Evolutionary conservation across 306 rosid species (phyloP).

Genomic region (Lithocarpus polystachyus): DNA sequence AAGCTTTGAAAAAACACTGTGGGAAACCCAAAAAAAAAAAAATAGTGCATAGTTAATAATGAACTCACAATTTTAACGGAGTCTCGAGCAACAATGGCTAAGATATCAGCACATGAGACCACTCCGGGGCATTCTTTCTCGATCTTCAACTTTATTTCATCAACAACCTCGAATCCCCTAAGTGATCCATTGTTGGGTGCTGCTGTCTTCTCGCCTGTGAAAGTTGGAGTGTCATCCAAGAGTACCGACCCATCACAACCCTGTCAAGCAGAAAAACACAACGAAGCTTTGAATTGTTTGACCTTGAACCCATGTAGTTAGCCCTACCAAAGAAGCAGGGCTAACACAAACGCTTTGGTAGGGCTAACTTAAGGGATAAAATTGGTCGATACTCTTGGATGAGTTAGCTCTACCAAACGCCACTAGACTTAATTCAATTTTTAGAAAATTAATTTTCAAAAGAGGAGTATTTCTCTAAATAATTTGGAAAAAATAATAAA

Average conservation of each 20-base stretch:
- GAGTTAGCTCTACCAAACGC: too few species aligned
- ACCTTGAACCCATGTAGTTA: too few species aligned
- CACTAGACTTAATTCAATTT: too few species aligned
- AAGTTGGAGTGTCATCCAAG: slow-evolving; percentile 56
- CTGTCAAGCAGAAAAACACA: slow-evolving; percentile 28
- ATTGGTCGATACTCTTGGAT: too few species aligned
- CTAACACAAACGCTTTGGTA: too few species aligned
- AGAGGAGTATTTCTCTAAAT: too few species aligned
- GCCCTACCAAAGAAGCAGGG: too few species aligned
- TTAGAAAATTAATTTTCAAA: too few species aligned
- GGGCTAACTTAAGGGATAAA: too few species aligned
- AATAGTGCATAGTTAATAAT: background rate
- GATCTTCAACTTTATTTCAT: slow-evolving; percentile 47
- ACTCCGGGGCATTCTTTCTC: slow-evolving; percentile 59
- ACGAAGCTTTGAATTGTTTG: background rate
- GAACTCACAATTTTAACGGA: slow-evolving; percentile 57
- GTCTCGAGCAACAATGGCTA: slow-evolving; percentile 81
- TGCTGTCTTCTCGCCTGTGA: slow-evolving; percentile 76
- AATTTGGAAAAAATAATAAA: too few species aligned
- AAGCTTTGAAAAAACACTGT: too few species aligned
- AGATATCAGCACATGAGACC: slow-evolving; percentile 81
- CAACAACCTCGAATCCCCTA: slow-evolving; percentile 64
- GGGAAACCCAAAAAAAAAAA: too few species aligned
- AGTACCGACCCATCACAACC: slow-evolving; percentile 87
- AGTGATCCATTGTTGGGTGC: slow-evolving; percentile 47